Percentiles rank a stretch among this genome's conserved stretches.
Conservation (phyloP, 2,329 filamentous ascomycete genomes). For the Cyphellophora attinorum region DNA sequence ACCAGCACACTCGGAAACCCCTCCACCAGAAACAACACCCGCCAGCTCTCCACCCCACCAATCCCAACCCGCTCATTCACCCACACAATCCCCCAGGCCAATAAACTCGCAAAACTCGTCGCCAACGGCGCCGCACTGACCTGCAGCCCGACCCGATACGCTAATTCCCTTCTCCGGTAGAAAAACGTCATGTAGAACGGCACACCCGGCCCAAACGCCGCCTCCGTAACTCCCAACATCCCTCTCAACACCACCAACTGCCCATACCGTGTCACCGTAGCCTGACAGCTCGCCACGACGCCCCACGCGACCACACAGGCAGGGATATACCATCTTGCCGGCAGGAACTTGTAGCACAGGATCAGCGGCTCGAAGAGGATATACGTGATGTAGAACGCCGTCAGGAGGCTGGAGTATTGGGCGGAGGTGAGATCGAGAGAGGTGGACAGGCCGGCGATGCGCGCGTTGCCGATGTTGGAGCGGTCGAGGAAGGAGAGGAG, state of each 20-base stretch:
- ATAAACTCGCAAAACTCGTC: constrained; percentile 61
- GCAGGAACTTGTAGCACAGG: constrained; percentile 50
- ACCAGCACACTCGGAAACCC: constrained; percentile 74
- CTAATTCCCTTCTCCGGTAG: constrained; percentile 61
- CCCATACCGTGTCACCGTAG: constrained; percentile 50
- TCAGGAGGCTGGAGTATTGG: constrained; percentile 23
- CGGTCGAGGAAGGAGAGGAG: constrained; percentile 34
- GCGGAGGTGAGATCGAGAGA: constrained; percentile 31
- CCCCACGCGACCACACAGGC: constrained; percentile 67
- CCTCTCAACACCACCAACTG: constrained; percentile 26
- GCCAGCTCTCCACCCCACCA: constrained; percentile 69
- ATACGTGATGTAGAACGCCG: constrained; percentile 15
- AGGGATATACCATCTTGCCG: constrained; percentile 52
- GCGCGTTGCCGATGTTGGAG: constrained; percentile 36
- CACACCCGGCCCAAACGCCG: constrained; percentile 53
- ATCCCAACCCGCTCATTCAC: constrained; percentile 40
- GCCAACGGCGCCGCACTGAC: constrained; percentile 62
- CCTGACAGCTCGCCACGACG: constrained; percentile 52
- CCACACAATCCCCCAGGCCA: constrained; percentile 68
- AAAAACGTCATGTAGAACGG: constrained; percentile 58
- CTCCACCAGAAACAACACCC: constrained; percentile 74
- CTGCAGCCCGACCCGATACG: constrained; percentile 76
- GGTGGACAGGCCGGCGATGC: constrained; percentile 31
- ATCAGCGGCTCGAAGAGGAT: constrained; percentile 47
- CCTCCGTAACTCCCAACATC: constrained; percentile 47